Base-by-base conservation (phyloP, 2,329 filamentous ascomycete genomes). In the Celoporthe dispersa region DNA sequence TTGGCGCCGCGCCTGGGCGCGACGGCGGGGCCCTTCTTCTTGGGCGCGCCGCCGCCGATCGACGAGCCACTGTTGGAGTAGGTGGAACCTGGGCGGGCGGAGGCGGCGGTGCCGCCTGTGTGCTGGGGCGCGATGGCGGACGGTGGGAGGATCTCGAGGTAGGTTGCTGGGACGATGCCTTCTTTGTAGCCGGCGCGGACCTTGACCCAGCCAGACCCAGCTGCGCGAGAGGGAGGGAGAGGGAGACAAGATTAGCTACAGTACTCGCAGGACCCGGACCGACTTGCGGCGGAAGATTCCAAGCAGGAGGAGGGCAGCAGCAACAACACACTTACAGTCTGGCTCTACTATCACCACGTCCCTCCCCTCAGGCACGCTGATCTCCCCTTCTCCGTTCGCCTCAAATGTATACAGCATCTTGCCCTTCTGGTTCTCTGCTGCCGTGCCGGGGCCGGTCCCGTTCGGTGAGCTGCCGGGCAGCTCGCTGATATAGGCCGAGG, bases 381-480 rank as follows among this genome's bases (percentile, higher is more conserved):
- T 81, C 79, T 99, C 96, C 8, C 94, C 95, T 0, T 92, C 90
- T 1, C 91, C 92, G 67, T 85, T 91, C 11, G 91, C 92, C 73
- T 97, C 91, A 76, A 98, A 99, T 0, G 88, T 76, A 78, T 98
- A 99, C 0, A 98, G 75, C 94, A 98, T 97, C 80, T 91, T 97
- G 63, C 92, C 95, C 78, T 86, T 91, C 62, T 66, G 65, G 19
- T 68, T 62, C 73, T 90, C 90, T 76, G 92, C 88, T 68, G 84
- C 78, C 22, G 61, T 39, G 14, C 57, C 69, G 62, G 63, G 64
- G 9, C 77, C 73, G 2, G 78, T 78, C 14, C 83, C 85, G 70
- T 86, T 86, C 0, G 81, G 77, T 22, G 82, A 73, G 77, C 81
- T 81, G 75, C 88, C 85, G 6, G 91, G 87, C 51, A 90, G 80